Percentiles rank a stretch among this genome's conserved stretches.
Evolutionary conservation across 2,329 filamentous ascomycete genomes (phyloP).

Genomic region (Fragosphaeria purpurea): DNA sequence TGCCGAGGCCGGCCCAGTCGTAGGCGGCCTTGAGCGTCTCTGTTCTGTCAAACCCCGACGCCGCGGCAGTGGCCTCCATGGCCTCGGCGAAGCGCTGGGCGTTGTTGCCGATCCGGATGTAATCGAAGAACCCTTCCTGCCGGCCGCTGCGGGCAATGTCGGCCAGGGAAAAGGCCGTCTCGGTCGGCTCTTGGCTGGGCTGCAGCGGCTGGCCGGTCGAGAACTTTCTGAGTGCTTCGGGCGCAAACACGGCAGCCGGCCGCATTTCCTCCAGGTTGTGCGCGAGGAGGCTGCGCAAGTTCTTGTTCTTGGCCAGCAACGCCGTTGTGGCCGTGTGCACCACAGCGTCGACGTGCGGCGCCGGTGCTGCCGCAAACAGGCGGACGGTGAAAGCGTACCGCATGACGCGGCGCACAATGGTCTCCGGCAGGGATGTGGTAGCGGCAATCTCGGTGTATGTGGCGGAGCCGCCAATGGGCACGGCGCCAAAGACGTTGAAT

Average conservation of each 20-base stretch:
- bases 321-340: slow-evolving; percentile 29
- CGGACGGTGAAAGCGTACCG: slow-evolving; percentile 29
- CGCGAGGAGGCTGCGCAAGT: slow-evolving; percentile 26
- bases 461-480: slow-evolving; percentile 36
- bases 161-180: slow-evolving; percentile 23
- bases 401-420: slow-evolving; percentile 28
- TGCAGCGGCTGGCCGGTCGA: slow-evolving; percentile 21
- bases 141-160: not conserved
- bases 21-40: slow-evolving; percentile 22
- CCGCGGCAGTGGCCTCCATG: slow-evolving; percentile 30
- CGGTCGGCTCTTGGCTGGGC: slow-evolving; percentile 15
- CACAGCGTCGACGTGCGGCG: slow-evolving; percentile 16
- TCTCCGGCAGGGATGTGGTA: slow-evolving; percentile 26
- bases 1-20: slow-evolving; percentile 27
- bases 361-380: slow-evolving; percentile 24
- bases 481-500: slow-evolving; percentile 42
- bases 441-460: slow-evolving; percentile 31
- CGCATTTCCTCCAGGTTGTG: slow-evolving; percentile 28
- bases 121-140: slow-evolving; percentile 20
- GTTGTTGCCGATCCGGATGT: slow-evolving; percentile 28
- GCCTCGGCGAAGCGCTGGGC: slow-evolving; percentile 29
- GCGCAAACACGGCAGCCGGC: slow-evolving; percentile 25
- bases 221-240: slow-evolving; percentile 23
- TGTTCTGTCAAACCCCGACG: slow-evolving; percentile 21
- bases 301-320: slow-evolving; percentile 22